Evolutionary conservation across 306 rosid species (phyloP).

Genomic region (Vigna angularis): DNA sequence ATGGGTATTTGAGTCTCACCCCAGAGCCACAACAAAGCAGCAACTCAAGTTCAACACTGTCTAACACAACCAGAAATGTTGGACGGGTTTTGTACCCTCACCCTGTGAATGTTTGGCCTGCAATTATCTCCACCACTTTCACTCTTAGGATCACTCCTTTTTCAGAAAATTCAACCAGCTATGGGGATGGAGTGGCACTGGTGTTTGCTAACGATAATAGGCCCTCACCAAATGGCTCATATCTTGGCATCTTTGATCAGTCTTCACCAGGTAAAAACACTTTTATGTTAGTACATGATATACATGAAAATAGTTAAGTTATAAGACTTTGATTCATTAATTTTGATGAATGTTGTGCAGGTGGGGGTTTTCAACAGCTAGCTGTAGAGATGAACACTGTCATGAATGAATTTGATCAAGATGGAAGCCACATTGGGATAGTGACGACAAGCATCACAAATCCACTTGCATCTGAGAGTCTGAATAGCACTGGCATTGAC

Average conservation of each 20-base stretch:
- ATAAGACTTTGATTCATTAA: neutral
- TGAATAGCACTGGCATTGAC: conserved; percentile 44
- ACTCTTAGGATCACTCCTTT: conserved; percentile 58
- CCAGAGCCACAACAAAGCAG: conserved; percentile 50
- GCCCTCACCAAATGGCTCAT: conserved; percentile 66
- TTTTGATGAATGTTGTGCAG: conserved; percentile 35
- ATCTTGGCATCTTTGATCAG: conserved; percentile 58
- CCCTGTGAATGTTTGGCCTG: conserved; percentile 63
- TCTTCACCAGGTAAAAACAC: conserved; percentile 54
- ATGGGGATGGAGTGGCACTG: conserved; percentile 69
- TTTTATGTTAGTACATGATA: too few relatives aligned
- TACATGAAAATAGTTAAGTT: too few relatives aligned
- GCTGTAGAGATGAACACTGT: conserved; percentile 63
- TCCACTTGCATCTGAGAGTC: conserved; percentile 53
- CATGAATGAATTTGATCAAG: conserved; percentile 65
- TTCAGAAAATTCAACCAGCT: conserved; percentile 41
- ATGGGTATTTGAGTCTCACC: conserved; percentile 57
- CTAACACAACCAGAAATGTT: conserved; percentile 39
- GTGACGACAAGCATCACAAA: conserved; percentile 55
- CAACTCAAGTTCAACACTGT: conserved; percentile 26
- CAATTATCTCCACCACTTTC: conserved; percentile 60
- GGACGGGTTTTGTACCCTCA: conserved; percentile 58
- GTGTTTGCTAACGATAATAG: conserved; percentile 57
- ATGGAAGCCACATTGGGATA: conserved; percentile 63
- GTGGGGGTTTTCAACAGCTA: conserved; percentile 51